Evolutionary conservation across 495 filamentous ascomycete genomes (phyloP).

Genomic region (Penicillium ochrochloron): DNA sequence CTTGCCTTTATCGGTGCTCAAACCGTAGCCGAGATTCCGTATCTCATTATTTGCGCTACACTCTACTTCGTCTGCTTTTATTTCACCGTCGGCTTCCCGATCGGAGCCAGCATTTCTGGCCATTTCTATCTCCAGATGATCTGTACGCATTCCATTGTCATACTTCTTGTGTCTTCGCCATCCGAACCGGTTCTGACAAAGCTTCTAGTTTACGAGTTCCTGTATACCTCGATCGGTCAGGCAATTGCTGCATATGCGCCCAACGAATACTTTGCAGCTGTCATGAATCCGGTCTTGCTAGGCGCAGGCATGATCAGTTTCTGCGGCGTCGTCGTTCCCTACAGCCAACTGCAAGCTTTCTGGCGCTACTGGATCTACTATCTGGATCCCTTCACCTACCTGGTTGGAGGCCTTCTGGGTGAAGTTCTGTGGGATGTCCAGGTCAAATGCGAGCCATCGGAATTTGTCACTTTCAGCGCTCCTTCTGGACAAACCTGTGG

Average conservation of each 20-base stretch:
- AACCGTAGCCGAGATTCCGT: conserved; percentile 63
- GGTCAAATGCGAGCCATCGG: conserved; percentile 60
- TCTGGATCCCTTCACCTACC: conserved; percentile 60
- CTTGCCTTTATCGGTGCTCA: conserved; percentile 49
- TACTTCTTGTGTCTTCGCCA: no score
- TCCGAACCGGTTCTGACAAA: conserved; percentile 10
- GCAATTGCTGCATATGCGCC: conserved; percentile 60
- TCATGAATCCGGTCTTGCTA: conserved; percentile 57
- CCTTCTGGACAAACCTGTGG: conserved; percentile 68
- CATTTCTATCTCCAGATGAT: conserved; percentile 54
- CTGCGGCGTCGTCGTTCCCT: conserved; percentile 60
- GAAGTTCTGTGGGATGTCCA: conserved; percentile 46
- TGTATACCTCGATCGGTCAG: conserved; percentile 50
- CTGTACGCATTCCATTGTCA: conserved; percentile 35
- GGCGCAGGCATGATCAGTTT: conserved; percentile 58
- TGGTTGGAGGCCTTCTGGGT: conserved; percentile 53
- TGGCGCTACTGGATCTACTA: conserved; percentile 67
- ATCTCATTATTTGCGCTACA: conserved; percentile 58
- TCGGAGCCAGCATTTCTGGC: conserved; percentile 46
- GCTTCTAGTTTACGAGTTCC: conserved; percentile 48
- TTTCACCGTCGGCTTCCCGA: conserved; percentile 58
- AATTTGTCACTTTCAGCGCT: conserved; percentile 65
- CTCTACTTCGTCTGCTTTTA: conserved; percentile 65
- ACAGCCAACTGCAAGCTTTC: conserved; percentile 54
- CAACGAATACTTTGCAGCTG: conserved; percentile 56